phyloP scores from a whole-genome alignment of 208 protist species.

The Leishmania aethiopica region DNA sequence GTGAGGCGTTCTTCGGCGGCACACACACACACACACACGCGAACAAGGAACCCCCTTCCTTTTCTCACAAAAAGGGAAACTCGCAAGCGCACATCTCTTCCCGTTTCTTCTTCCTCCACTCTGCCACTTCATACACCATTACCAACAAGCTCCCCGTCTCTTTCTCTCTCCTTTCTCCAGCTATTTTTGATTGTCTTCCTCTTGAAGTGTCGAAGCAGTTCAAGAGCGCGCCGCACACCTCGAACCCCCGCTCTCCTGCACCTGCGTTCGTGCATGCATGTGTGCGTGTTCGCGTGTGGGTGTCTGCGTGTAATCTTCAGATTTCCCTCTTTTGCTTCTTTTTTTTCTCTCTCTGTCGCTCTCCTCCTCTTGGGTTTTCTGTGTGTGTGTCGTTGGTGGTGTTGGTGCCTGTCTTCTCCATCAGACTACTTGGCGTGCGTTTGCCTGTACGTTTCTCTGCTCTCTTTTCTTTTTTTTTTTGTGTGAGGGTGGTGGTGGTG shows the following conservation, averaged over 20 bases:
- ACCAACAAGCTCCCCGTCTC: neutral
- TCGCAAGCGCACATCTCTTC: neutral
- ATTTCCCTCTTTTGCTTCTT: no score
- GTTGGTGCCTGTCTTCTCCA: neutral
- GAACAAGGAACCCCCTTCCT: neutral
- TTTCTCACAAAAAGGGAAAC: neutral
- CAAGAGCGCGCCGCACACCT: neutral
- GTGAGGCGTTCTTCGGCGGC: neutral
- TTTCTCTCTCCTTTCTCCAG: neutral
- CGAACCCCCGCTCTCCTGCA: neutral
- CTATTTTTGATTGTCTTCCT: neutral
- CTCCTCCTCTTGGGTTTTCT: neutral
- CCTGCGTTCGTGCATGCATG: neutral
- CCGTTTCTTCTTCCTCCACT: neutral
- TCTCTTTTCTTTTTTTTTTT: neutral
- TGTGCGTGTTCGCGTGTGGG: neutral
- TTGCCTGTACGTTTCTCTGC: constrained; percentile 6
- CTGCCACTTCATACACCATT: neutral
- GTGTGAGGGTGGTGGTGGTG: no score
- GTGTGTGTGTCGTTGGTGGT: neutral
- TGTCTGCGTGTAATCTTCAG: neutral
- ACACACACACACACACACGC: neutral
- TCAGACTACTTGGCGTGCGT: neutral
- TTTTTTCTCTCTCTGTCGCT: neutral
- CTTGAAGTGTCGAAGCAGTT: neutral